Evolutionary conservation across 495 filamentous ascomycete species (phyloP), one percentile per base, ranked within the genome.

Genomic region (Neohortaea acidophila): DNA sequence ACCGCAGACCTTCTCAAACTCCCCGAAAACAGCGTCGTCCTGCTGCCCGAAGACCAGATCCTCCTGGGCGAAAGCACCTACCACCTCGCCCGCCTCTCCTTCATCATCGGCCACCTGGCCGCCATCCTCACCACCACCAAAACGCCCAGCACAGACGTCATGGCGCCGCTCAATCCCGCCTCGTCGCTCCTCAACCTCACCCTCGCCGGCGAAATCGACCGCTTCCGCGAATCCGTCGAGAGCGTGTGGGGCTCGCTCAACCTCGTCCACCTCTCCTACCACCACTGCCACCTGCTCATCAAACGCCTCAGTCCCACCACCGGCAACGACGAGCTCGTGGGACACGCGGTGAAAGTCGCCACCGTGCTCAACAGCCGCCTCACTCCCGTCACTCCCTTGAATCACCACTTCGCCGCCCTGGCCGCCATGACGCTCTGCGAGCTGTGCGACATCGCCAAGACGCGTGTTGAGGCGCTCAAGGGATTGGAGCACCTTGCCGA

Each of bases 391-490:
- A 67, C 64, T 8, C 80, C 82, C 0, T 64, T 91, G 35, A 81
- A 79, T 35, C 67, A 84, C 41, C 78, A 89, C 53, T 80, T 78
- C 41, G 59, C 71, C 21, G 66, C 66, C n/a, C 61, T 91, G n/a
- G 67, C 70, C 7, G 61, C 74, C 1, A 59, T 84, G 49, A 75
- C 73, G 19, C 67, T 91, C 6, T 56, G 76, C 19, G 75, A 84
- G 49, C 67, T 84, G 5, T 62, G 60, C 1, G 75, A 70, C 18
- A 50, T 69, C 15, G 60, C 64, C 2, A 61, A 68, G 53, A 59
- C 49, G 51, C 63, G 39, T 59, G 65, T 51, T 59, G 66, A 67
- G 19, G 55, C 55, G 12, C 23, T 42, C 26, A 31, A 33, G 10
- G 53, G 53, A n/a, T 23, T 58, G 17, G 38, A 46, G 6, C 36